Evolutionary conservation across 345 rosid species (phyloP).

Genomic region (Citrus hindsii): DNA sequence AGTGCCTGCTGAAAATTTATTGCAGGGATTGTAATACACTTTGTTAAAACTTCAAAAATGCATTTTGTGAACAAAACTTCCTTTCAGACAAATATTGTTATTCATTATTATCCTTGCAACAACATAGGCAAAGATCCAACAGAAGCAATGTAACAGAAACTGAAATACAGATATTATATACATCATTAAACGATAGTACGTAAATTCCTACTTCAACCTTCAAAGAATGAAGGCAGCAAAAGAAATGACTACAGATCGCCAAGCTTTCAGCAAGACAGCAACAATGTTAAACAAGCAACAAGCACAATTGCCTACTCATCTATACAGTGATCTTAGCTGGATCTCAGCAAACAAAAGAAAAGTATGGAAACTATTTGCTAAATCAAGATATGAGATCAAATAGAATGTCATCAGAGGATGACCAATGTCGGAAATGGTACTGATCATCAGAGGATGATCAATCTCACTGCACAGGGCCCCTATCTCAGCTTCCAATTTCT

Average conservation of each 20-base stretch:
- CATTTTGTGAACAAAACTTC: not conserved
- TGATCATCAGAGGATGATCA: constrained; percentile 32
- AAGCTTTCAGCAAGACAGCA: constrained; percentile 28
- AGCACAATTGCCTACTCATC: constrained; percentile 11
- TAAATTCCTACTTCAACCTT: constrained; percentile 14
- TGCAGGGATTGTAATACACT: not conserved
- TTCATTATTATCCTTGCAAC: too few relatives aligned
- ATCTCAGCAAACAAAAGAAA: not conserved
- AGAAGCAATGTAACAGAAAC: not conserved
- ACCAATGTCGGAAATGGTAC: not conserved
- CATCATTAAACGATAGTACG: not conserved
- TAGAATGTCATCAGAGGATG: constrained; percentile 22
- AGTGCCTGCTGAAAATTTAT: not conserved
- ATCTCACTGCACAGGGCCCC: constrained; percentile 9
- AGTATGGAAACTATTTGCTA: not conserved
- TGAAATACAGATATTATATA: not conserved
- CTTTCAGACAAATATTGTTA: not conserved
- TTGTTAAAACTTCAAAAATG: not conserved
- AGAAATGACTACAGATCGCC: constrained; percentile 9
- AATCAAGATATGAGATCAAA: constrained; percentile 1
- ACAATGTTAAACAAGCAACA: constrained; percentile 13
- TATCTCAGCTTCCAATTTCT: not conserved
- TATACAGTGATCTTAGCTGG: constrained; percentile 5
- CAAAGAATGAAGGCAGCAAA: constrained; percentile 24
- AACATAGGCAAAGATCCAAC: not conserved